Conservation (phyloP, 306 rosid species). For the Acacia acuminata region DNA sequence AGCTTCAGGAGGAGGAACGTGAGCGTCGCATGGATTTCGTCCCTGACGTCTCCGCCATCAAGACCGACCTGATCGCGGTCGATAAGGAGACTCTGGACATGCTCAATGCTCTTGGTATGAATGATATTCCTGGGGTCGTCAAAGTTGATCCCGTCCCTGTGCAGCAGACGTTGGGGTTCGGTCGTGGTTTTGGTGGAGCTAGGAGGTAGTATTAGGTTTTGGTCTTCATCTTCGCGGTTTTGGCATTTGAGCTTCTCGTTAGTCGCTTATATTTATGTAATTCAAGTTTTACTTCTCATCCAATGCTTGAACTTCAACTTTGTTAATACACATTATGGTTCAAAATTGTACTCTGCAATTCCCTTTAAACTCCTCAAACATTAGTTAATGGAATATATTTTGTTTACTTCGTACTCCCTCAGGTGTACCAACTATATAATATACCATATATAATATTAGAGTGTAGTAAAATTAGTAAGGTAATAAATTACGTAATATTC, state of each 20-base stretch:
- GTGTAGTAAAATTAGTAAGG: no score
- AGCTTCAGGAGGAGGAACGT: conserved; percentile 73
- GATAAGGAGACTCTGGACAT: conserved; percentile 65
- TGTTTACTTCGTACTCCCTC: not conserved
- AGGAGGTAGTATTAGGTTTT: conserved; percentile 51
- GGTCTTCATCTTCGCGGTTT: not conserved
- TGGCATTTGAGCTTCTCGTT: not conserved
- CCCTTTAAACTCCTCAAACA: not conserved
- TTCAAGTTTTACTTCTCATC: not conserved
- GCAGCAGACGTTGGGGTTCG: conserved; percentile 32
- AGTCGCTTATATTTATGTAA: not conserved
- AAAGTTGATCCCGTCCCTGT: conserved; percentile 47
- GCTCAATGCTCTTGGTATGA: conserved; percentile 58
- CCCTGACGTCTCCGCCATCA: conserved; percentile 58
- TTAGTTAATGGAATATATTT: not conserved
- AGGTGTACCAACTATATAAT: no score
- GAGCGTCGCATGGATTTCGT: conserved; percentile 77
- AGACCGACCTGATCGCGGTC: conserved; percentile 47
- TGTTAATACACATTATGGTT: not conserved
- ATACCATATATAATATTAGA: no score
- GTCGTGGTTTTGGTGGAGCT: conserved; percentile 42
- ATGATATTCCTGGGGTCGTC: conserved; percentile 47
- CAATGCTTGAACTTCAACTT: not conserved
- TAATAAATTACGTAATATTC: no score
- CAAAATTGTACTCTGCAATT: not conserved